These are phyloP conservation scores for Pichia membranifaciens DNA, from an alignment of 805 yeast genomes.

Conservation along the genomic window DNA sequence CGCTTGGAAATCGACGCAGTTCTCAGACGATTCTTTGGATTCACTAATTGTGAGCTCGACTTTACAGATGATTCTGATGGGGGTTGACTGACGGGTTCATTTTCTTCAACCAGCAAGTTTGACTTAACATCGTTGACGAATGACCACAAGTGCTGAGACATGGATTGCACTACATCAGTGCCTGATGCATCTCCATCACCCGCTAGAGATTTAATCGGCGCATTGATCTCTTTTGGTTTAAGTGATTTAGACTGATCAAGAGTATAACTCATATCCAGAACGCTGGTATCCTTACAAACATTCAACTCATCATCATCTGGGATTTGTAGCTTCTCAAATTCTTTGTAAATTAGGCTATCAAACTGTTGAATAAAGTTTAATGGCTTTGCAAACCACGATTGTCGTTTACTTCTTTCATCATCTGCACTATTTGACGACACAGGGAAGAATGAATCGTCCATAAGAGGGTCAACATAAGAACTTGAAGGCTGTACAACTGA, in stretches of 20 bases:
- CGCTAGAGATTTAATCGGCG: conserved; percentile 23
- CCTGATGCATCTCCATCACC: conserved; percentile 8
- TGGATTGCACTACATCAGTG: conserved; percentile 32
- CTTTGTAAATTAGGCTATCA: conserved; percentile 60
- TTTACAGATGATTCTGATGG: conserved; percentile 4
- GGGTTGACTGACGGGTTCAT: background rate
- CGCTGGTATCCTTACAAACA: background rate
- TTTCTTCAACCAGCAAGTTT: conserved; percentile 23
- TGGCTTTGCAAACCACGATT: conserved; percentile 42
- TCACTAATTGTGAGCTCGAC: background rate
- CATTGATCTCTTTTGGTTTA: conserved; percentile 18
- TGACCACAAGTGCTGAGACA: conserved; percentile 42
- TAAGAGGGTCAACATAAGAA: conserved; percentile 20
- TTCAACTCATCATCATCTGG: conserved; percentile 23
- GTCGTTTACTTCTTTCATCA: background rate
- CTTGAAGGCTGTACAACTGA: conserved; percentile 13
- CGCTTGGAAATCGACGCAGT: conserved; percentile 28
- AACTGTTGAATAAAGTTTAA: conserved; percentile 58
- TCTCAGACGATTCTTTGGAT: conserved; percentile 6
- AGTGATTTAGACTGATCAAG: conserved; percentile 1
- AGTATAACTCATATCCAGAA: conserved; percentile 8
- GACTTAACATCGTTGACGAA: conserved; percentile 45
- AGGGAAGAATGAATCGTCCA: conserved; percentile 17
- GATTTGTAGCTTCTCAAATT: conserved; percentile 49
- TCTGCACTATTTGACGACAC: background rate